Evolutionary conservation across 1,139 yeast genomes (phyloP).

Genomic region (Geotrichum phurueaensis): DNA sequence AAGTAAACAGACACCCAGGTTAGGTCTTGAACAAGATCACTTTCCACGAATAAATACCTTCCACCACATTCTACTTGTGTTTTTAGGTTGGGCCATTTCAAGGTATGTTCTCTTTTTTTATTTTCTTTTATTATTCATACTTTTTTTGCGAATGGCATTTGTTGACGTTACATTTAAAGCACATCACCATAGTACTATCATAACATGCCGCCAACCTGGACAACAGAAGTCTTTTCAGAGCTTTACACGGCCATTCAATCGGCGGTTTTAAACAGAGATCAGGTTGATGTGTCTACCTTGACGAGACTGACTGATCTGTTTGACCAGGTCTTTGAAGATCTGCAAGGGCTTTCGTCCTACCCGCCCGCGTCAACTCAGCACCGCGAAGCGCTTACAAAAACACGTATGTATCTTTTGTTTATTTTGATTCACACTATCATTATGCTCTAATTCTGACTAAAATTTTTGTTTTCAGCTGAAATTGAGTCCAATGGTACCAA

Average conservation of each 20-base stretch:
- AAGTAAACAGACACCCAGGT: not conserved
- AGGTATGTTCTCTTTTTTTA: not conserved
- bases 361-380: slow-evolving; percentile 53
- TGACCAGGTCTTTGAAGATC: slow-evolving; percentile 39
- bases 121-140: not conserved
- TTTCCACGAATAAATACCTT: not conserved
- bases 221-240: slow-evolving; percentile 32
- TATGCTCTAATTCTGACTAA: not conserved
- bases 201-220: slow-evolving; percentile 32
- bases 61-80: not conserved
- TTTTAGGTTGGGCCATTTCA: not conserved
- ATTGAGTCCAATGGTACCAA: slow-evolving; percentile 46
- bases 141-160: not conserved
- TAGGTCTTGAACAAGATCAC: not conserved
- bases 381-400: slow-evolving; percentile 46
- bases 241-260: slow-evolving; percentile 29
- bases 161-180: not conserved
- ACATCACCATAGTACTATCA: not conserved
- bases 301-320: slow-evolving; percentile 24
- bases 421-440: not conserved
- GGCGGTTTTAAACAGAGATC: slow-evolving; percentile 20
- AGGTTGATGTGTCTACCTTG: slow-evolving; percentile 18
- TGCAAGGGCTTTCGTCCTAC: slow-evolving; percentile 43
- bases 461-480: slow-evolving; percentile 29
- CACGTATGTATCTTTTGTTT: slow-evolving; percentile 33